Evolutionary conservation across 768 basidiomycete genomes (phyloP).

Genomic region (Russula ochroleuca): DNA sequence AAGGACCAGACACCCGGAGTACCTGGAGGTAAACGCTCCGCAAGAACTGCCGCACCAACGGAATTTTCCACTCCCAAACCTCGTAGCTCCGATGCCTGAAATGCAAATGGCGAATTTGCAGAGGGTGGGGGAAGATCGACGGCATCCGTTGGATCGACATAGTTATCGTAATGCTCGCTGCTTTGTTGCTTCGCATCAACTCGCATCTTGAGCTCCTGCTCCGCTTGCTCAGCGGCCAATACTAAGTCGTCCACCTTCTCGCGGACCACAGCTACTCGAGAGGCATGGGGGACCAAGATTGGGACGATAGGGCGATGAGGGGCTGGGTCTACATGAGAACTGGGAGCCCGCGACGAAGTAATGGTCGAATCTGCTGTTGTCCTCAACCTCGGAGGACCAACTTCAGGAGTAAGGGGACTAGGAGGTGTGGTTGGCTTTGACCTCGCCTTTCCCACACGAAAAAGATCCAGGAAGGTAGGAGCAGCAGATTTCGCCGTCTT

Average conservation of each 20-base stretch:
- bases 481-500: constrained; percentile 44
- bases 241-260: constrained; percentile 73
- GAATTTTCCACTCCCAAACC: constrained; percentile 73
- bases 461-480: constrained; percentile 61
- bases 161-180: constrained; percentile 44
- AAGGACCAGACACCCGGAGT: constrained; percentile 57
- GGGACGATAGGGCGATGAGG: constrained; percentile 29
- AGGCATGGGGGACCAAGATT: constrained; percentile 25
- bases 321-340: constrained; percentile 27
- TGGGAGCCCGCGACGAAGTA: constrained; percentile 19
- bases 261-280: constrained; percentile 70
- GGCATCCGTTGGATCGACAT: constrained; percentile 80
- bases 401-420: constrained; percentile 40
- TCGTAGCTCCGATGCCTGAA: constrained; percentile 69
- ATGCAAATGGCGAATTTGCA: constrained; percentile 63
- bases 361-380: constrained; percentile 29
- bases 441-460: constrained; percentile 62
- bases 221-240: constrained; percentile 68
- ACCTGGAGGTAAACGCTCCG: constrained; percentile 61
- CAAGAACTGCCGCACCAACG: constrained; percentile 68
- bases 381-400: constrained; percentile 25
- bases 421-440: constrained; percentile 53
- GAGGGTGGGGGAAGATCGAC: constrained; percentile 75
- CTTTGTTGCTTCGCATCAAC: constrained; percentile 45
- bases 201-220: constrained; percentile 62